Conservation (phyloP, 305 asterid genomes). For the Rubia tinctorum region DNA sequence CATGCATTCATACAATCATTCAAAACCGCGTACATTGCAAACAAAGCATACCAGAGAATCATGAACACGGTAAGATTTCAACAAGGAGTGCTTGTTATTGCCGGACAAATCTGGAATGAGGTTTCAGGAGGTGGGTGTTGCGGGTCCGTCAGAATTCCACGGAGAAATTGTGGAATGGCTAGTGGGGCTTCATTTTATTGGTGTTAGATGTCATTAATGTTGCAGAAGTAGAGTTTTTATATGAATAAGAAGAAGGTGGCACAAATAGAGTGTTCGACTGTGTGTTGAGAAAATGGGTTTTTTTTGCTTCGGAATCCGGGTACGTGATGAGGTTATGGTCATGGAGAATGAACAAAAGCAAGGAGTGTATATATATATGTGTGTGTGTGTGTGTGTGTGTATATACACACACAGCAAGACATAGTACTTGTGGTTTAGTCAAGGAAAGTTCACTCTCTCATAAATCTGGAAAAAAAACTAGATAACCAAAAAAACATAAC, state of each 20-base stretch:
- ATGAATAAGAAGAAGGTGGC: too few relatives aligned
- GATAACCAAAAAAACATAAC: too few relatives aligned
- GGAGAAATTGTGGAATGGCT: not conserved
- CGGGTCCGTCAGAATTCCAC: not conserved
- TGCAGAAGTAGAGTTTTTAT: not conserved
- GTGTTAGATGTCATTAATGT: not conserved
- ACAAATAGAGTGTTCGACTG: too few relatives aligned
- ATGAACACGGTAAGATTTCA: conserved; percentile 45
- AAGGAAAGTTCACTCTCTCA: too few relatives aligned
- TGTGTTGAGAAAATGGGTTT: not conserved
- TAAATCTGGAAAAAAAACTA: too few relatives aligned
- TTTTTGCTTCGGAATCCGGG: not conserved
- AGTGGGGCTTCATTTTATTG: not conserved
- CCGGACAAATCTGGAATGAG: conserved; percentile 49
- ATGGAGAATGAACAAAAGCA: too few relatives aligned
- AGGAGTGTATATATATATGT: too few relatives aligned
- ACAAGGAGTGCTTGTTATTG: conserved; percentile 49
- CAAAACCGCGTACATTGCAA: not conserved
- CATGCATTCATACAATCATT: conserved; percentile 7
- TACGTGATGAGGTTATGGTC: not conserved
- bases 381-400: too few relatives aligned
- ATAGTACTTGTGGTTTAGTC: too few relatives aligned
- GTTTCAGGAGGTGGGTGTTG: too few relatives aligned
- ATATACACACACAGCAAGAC: too few relatives aligned
- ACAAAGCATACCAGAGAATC: conserved; percentile 45